Evolutionary conservation across 148 eudicot genomes (phyloP).

Genomic region (Vaccinium macrocarpon): DNA sequence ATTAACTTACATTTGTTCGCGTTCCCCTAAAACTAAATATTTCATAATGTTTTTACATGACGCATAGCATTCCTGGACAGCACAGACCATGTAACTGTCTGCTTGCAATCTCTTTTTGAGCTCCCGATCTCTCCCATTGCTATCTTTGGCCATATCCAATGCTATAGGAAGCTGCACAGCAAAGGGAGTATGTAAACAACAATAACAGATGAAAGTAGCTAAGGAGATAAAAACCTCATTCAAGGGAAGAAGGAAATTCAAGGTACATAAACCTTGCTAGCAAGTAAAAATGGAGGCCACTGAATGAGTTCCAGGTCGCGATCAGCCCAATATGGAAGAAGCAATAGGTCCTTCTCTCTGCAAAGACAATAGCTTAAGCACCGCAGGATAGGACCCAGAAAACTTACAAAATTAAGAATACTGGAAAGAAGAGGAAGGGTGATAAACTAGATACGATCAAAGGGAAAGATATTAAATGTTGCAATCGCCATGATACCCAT

Average conservation of each 20-base stretch:
- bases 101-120: slow-evolving; percentile 46
- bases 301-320: slow-evolving; percentile 51
- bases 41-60: slow-evolving; percentile 58
- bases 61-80: slow-evolving; percentile 61
- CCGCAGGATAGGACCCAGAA: not conserved
- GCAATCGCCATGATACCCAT: slow-evolving; percentile 31
- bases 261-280: slow-evolving; percentile 49
- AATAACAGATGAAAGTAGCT: not conserved
- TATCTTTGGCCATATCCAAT: slow-evolving; percentile 54
- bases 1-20: slow-evolving; percentile 53
- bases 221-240: not conserved
- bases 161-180: slow-evolving; percentile 62
- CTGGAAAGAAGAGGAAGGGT: not conserved
- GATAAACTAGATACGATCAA: not conserved
- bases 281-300: slow-evolving; percentile 79
- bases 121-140: slow-evolving; percentile 43
- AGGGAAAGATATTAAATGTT: not conserved
- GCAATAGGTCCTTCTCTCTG: slow-evolving; percentile 62
- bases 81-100: slow-evolving; percentile 52
- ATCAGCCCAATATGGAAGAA: slow-evolving; percentile 62
- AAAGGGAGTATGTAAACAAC: slow-evolving; percentile 10
- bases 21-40: slow-evolving; percentile 53
- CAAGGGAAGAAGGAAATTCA: not conserved
- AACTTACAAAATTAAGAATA: not conserved
- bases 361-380: not conserved